Conservation (phyloP, 2,329 filamentous ascomycete species). For the Plectosphaerella cucumerina region DNA sequence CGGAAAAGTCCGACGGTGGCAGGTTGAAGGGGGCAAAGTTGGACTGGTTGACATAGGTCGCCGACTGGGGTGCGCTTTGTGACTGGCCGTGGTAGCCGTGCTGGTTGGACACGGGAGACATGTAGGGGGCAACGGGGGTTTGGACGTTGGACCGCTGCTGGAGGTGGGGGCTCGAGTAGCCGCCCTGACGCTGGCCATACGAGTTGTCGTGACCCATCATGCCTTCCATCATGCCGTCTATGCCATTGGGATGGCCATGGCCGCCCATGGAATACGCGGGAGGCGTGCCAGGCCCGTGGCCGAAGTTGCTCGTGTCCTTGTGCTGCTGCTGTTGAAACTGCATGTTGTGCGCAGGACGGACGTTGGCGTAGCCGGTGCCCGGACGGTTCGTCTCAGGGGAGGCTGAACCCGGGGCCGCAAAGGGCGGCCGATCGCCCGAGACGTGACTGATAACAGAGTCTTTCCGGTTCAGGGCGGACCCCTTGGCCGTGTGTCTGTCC, state of each 20-base stretch:
- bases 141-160: conserved; percentile 38
- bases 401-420: conserved; percentile 33
- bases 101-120: conserved; percentile 48
- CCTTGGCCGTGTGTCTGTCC: conserved; percentile 76
- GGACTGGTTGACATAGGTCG: conserved; percentile 53
- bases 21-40: conserved; percentile 61
- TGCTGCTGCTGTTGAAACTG: conserved; percentile 37
- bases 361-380: conserved; percentile 35
- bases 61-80: conserved; percentile 39
- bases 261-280: conserved; percentile 24
- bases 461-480: conserved; percentile 71
- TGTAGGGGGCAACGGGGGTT: conserved; percentile 38
- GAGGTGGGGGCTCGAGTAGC: conserved; percentile 22
- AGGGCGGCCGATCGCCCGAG: conserved; percentile 40
- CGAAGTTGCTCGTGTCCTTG: conserved; percentile 42
- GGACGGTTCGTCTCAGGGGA: conserved; percentile 45
- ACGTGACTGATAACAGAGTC: conserved; percentile 58
- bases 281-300: conserved; percentile 40
- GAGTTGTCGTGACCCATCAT: conserved; percentile 37
- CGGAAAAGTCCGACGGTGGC: conserved; percentile 54
- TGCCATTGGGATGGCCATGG: conserved; percentile 25
- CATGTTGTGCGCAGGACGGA: conserved; percentile 28
- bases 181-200: conserved; percentile 26
- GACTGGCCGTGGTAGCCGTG: conserved; percentile 44
- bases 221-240: conserved; percentile 24